Base-by-base conservation (phyloP, 2,329 filamentous ascomycete species). In the Coniella lustricola region DNA sequence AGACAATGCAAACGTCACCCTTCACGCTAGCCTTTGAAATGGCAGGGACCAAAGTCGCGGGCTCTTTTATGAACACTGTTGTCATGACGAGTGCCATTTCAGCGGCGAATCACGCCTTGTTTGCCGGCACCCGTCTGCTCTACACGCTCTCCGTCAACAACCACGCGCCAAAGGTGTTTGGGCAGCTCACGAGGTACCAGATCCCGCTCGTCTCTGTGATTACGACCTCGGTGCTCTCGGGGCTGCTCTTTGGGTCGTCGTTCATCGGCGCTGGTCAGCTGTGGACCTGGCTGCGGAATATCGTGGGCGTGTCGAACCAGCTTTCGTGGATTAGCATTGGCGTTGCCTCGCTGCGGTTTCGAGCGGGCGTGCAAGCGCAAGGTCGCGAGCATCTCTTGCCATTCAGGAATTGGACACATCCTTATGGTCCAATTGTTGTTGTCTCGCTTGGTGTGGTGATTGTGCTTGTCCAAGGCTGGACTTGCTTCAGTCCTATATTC, bases 261-360 rank as follows among this genome's bases (percentile, higher is more conserved):
- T 83, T 81, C 53, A 82, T 84, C 46, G 79, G 80, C 0, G 80
- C 81, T 0, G 81, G 81, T 0, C 72, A 84, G 55, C 63, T 84
- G 4, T 84, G 81, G 81, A 75, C 71, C 1, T 84, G 81, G 81
- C 63, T 84, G 16, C 81, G 84, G 59, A 83, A 84, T 50, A 74
- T 85, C 39, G 79, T 85, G 48, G 81, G 81, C 10, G 81, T 85
- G 0, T 83, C 80, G 0, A 84, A 84, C 60, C 81, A 84, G 63
- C 65, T 85, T 4, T 78, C 77, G 43, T 85, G 82, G 81, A 75
- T 79, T 55, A 72, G 77, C 48, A 85, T 85, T 50, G 75, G 79
- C 7, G 68, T 84, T 46, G 75, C 81, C 1, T 84, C 79, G 0
- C 64, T 85, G n/a, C 78, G 82, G 21, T 85, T 85, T 67, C 77